Conservation (phyloP, 352 stramenopile genomes). For the Pythium oligandrum region DNA sequence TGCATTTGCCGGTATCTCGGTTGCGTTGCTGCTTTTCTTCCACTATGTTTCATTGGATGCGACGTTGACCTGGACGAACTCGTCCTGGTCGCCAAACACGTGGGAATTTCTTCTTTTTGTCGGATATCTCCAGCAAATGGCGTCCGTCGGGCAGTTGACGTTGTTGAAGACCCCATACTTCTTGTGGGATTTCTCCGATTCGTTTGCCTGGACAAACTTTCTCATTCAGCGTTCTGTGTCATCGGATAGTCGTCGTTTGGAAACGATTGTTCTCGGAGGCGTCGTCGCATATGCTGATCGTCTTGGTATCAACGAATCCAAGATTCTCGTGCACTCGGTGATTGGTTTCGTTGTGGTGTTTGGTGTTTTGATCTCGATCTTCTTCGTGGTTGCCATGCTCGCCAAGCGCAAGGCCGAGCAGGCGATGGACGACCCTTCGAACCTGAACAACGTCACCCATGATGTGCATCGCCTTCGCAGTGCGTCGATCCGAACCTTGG, state of each 20-base stretch:
- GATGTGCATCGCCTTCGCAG: constrained; percentile 50
- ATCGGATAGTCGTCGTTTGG: constrained; percentile 29
- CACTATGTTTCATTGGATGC: constrained; percentile 55
- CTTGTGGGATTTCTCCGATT: constrained; percentile 60
- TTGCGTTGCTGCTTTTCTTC: constrained; percentile 61
- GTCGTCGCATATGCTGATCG: constrained; percentile 55
- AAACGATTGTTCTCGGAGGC: constrained; percentile 48
- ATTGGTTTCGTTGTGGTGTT: constrained; percentile 42
- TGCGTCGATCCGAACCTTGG: constrained; percentile 50
- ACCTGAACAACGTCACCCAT: constrained; percentile 29
- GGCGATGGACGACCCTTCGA: constrained; percentile 28
- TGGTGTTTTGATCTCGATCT: constrained; percentile 28
- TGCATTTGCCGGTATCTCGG: constrained; percentile 59
- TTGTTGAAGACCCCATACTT: constrained; percentile 65
- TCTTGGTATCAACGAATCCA: constrained; percentile 41
- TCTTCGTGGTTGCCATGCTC: constrained; percentile 42
- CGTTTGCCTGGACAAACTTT: constrained; percentile 67
- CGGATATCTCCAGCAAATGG: constrained; percentile 66
- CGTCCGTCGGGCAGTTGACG: constrained; percentile 50
- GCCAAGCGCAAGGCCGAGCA: constrained; percentile 51
- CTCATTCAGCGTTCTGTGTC: constrained; percentile 24
- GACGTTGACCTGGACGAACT: constrained; percentile 33
- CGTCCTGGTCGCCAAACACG: constrained; percentile 63
- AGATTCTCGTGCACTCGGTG: constrained; percentile 30
- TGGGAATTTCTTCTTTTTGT: constrained; percentile 75